Evolutionary conservation across 257 asterid genomes (phyloP).

Genomic region (Euphrasia confusa): DNA sequence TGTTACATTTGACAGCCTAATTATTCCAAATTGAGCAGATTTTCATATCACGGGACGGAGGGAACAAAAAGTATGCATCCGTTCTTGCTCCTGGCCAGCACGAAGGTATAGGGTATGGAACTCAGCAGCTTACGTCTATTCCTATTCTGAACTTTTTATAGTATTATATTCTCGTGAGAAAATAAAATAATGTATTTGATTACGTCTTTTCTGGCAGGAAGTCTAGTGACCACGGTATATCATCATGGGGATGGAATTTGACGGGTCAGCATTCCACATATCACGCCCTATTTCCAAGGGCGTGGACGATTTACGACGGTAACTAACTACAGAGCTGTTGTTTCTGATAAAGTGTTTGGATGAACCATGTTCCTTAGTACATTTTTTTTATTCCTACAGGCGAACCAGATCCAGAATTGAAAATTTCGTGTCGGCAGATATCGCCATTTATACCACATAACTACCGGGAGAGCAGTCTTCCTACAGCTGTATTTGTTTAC

Average conservation of each 20-base stretch:
- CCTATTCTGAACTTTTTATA: neutral
- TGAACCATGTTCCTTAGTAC: slow-evolving; percentile 14
- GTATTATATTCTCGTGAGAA: neutral
- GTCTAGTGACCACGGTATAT: slow-evolving; percentile 79
- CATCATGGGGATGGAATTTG: slow-evolving; percentile 99
- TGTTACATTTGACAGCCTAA: slow-evolving; percentile 11
- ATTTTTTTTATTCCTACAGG: slow-evolving; percentile 44
- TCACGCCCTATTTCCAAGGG: slow-evolving; percentile 95
- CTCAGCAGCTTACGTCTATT: neutral
- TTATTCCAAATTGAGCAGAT: slow-evolving; percentile 45
- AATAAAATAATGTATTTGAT: neutral
- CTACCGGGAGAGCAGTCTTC: slow-evolving; percentile 98
- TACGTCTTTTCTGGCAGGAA: slow-evolving; percentile 44
- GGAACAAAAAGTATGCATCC: slow-evolving; percentile 82
- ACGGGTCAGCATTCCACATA: slow-evolving; percentile 95
- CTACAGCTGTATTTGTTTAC: slow-evolving; percentile 91
- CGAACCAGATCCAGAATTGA: slow-evolving; percentile 97
- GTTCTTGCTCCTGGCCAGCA: slow-evolving; percentile 89
- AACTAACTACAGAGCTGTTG: slow-evolving; percentile 19
- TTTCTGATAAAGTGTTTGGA: slow-evolving; percentile 16
- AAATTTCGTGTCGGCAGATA: slow-evolving; percentile 92
- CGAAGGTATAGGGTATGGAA: slow-evolving; percentile 83
- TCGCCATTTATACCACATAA: slow-evolving; percentile 98
- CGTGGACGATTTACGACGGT: slow-evolving; percentile 98
- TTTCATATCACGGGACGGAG: slow-evolving; percentile 94